Evolutionary conservation across 2,329 filamentous ascomycete species (phyloP), one percentile per base, ranked within the genome.

Genomic region (Penicillium sp.): DNA sequence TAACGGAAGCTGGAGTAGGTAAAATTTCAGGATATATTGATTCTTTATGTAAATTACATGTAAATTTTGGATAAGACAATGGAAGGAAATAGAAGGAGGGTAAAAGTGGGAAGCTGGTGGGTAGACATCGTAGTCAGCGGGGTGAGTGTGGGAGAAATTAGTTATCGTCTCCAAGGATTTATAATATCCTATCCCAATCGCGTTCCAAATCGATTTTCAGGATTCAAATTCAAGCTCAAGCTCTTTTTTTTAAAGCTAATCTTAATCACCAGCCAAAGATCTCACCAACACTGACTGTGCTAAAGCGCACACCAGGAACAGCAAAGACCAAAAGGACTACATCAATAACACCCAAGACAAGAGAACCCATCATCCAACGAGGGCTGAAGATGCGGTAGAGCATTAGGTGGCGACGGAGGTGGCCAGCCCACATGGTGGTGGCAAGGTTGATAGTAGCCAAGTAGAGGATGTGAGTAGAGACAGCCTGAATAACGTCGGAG

Each of bases 361-460:
- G 76, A 0, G 86, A 88, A 0, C 89, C 91, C 71, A 91, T 84
- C 89, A 99, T 90, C 77, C 93, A 99, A 27, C 93, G 80, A 47
- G 95, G 95, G 76, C 84, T 88, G 70, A 99, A 99, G 44, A 99
- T 91, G 43, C 95, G 84, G 77, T 95, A 99, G 29, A 99, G 83
- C 95, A 99, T 99, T 61, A 99, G 82, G 79, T 99, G 95, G 51
- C 95, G 83, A 53, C 95, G 83, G 68, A 99, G 77, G 77, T 91
- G 88, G 1, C 90, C 93, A 0, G 93, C 91, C 89, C 93, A 97
- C 73, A 90, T 86, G 66, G 95, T 96, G 5, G 93, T 96, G 0
- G 91, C 90, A 22, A 96, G 76, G 27, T 89, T 89, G 70, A 97
- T 84, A 9, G 90, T 88, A 5, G 90, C 90, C 70, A 92, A 95